Evolutionary conservation across 371 early-diverging fungal genomes (phyloP).

Genomic region (Mucor lusitanicus): DNA sequence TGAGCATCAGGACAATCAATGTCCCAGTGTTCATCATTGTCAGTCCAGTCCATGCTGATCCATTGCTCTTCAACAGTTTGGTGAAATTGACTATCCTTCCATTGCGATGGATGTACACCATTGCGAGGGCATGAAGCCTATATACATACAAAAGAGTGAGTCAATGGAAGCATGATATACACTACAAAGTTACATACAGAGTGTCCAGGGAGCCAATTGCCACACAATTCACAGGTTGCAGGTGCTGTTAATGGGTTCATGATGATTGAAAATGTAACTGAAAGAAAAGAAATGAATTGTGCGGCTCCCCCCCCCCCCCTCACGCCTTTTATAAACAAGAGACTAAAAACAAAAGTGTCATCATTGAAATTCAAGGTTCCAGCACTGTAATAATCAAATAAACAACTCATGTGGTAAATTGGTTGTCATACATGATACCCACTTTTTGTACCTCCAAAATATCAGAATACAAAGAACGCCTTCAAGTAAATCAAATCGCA

Average conservation of each 20-base stretch:
- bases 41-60: neutral
- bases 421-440: neutral
- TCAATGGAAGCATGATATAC: neutral
- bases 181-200: constrained; percentile 14
- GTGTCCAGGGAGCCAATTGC: constrained; percentile 37
- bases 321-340: neutral
- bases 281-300: constrained; percentile 2
- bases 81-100: constrained; percentile 3
- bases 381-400: neutral
- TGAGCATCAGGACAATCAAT: neutral
- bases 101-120: constrained; percentile 34
- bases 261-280: neutral
- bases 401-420: neutral
- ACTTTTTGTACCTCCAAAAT: neutral
- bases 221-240: constrained; percentile 42
- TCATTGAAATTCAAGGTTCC: neutral
- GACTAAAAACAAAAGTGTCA: neutral
- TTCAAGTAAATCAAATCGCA: no score
- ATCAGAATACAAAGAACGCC: neutral
- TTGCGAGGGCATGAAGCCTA: constrained; percentile 28
- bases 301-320: neutral
- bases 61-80: neutral
- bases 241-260: constrained; percentile 19
- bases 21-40: neutral
- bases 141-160: neutral